Percentiles rank a stretch among this genome's conserved stretches.
Evolutionary conservation across 1,284 basidiomycete species (phyloP).

Genomic region (Crucibulum cyathiforme): DNA sequence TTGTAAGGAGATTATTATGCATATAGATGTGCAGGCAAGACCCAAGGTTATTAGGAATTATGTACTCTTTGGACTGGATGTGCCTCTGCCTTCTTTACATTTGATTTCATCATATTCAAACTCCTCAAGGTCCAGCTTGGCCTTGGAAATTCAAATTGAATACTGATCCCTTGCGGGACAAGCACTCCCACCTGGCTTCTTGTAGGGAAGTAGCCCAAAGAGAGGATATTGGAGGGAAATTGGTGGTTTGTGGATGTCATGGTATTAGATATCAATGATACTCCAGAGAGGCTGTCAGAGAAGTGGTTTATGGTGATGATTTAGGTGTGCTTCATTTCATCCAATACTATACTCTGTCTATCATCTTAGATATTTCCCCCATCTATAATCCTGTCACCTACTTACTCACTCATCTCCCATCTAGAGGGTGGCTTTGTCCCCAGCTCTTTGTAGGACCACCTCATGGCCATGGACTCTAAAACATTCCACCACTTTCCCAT

Average conservation of each 20-base stretch:
- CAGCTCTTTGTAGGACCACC: neutral
- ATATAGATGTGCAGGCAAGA: neutral
- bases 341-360: neutral
- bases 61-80: neutral
- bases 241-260: neutral
- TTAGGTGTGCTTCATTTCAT: neutral
- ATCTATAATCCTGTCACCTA: no score
- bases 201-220: neutral
- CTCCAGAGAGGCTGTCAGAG: neutral
- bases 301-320: neutral
- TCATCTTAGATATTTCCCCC: no score
- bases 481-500: neutral
- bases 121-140: no score
- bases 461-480: neutral
- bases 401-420: neutral
- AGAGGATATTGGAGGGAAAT: neutral
- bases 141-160: neutral
- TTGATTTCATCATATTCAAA: no score
- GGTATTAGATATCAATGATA: neutral
- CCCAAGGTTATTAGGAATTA: neutral
- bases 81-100: no score
- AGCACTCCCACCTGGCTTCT: neutral
- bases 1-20: neutral
- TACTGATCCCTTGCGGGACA: neutral
- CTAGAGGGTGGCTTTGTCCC: neutral